Evolutionary conservation across 2,329 filamentous ascomycete species (phyloP).

Genomic region (Pyricularia pennisetigena): DNA sequence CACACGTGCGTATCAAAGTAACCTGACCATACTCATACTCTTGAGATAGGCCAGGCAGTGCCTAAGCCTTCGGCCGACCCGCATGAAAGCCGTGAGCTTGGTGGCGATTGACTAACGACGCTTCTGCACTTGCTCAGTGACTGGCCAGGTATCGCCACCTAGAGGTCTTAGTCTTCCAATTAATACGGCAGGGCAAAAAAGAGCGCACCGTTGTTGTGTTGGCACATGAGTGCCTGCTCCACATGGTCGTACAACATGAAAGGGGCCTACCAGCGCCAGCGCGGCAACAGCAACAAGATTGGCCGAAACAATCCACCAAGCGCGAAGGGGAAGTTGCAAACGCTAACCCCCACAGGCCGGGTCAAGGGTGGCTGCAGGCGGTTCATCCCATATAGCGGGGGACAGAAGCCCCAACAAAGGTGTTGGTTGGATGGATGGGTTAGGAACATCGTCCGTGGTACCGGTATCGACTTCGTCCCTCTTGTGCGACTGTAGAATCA

Average conservation of each 20-base stretch:
- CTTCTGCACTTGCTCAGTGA: not conserved
- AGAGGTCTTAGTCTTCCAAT: not conserved
- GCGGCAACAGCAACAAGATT: not conserved
- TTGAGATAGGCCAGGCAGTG: not conserved
- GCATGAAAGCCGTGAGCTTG: not conserved
- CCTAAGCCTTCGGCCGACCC: not conserved
- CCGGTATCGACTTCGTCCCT: not conserved
- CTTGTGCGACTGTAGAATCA: not conserved
- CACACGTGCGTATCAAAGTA: not conserved
- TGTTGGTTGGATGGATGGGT: not conserved
- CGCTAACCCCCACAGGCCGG: not conserved
- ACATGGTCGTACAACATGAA: not conserved
- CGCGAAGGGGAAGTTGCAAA: not conserved
- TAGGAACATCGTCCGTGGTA: not conserved
- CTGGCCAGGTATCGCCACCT: not conserved
- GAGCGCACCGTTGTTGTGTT: not conserved
- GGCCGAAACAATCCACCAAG: not conserved
- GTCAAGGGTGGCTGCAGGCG: not conserved
- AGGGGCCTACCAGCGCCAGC: not conserved
- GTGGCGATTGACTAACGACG: not conserved
- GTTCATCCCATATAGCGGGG: not conserved
- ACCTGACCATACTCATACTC: not conserved
- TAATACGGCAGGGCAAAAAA: not conserved
- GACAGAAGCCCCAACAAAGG: not conserved
- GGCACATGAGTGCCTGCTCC: not conserved